Evolutionary conservation across 805 yeast genomes (phyloP), one percentile per base, ranked within the genome.

Genomic region (Yamadazyma takamatsuzukensis): DNA sequence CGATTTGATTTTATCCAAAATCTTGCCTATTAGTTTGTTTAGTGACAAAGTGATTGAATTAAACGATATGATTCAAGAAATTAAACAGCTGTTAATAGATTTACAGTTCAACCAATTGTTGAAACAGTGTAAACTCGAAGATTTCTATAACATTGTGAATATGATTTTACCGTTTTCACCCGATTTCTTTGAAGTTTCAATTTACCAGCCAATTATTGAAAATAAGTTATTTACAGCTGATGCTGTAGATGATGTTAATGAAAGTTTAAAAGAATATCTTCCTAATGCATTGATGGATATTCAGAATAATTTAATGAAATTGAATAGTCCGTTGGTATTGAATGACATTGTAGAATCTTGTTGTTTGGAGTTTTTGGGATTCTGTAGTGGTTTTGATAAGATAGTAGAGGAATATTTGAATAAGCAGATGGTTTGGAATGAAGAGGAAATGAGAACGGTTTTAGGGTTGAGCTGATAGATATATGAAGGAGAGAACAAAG

Each of bases 91-190:
- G 14, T 51, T 82, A 39, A 59, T 63, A 3, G 52, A 58, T 7
- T 42, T 64, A 6, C 82, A 79, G 45, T 71, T 70, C 23, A 64
- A 61, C 13, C 49, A 58, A 2, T 54, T 82, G 11, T 56, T 83
- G 24, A 56, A 61, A 12, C 72, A 68, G 25, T 73, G 84, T 15
- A 74, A 74, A 0, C 53, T 83, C 19, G 63, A 61, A n/a, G 74
- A 80, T 34, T 76, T 73, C 44, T 76, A 68, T 50, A 83, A 80
- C 48, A 54, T 83, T 30, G 64, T 81, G 37, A 79, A 80, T 47
- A 78, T 83, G 82, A 79, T 83, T n/a, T 78, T 75, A 53, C 81
- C 83, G 10, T 54, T 80, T 13, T 68, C 60, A 15, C 83, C 77
- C 32, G 76, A 78, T 17, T 61, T 64, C 33, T 74, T 74, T 40